Base-by-base conservation (phyloP, 2,329 filamentous ascomycete species). In the Cladosporium cucumerinum region DNA sequence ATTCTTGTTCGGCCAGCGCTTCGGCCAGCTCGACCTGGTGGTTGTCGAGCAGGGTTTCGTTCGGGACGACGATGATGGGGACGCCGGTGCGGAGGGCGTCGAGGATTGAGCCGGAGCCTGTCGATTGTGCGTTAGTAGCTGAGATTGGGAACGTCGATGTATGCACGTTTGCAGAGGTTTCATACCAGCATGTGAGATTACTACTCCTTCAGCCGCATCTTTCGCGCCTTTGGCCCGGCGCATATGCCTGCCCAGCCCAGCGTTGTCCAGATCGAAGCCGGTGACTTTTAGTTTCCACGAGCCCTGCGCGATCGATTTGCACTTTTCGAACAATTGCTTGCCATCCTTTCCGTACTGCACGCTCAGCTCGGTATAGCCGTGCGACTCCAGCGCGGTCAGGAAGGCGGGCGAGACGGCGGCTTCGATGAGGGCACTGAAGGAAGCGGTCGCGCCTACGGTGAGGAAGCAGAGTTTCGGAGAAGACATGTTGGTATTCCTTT, bases 161-260 rank as follows among this genome's bases (percentile, higher is more conserved):
- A 25, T 18, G 6, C 10, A 18, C 12, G 2, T 14, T 23, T 49
- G n/a, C n/a, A n/a, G n/a, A n/a, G n/a, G n/a, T n/a, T n/a, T n/a
- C n/a, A n/a, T n/a, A n/a, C 93, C 95, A 68, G 93, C 94, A 80
- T 99, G 95, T 52, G 89, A 92, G 66, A 99, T 89, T 34, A 97
- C 86, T 21, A 95, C 80, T 0, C 95, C 95, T 8, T 87, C 85
- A 26, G 73, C 76, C 14, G 82, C 77, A 18, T 79, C 79, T 5
- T 57, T 63, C 14, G 59, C 62, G 10, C 70, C 82, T 80, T 65
- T 82, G 78, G 14, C 82, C 79, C 67, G 81, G 76, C 60, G 73
- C 83, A 95, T 90, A 70, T 87, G 83, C 8, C 78, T 68, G 5
- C 78, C 78, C 57, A 96, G 78, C 1, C 88, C 85, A 8, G 84